Percentiles rank a stretch among this genome's conserved stretches.
Evolutionary conservation across 352 stramenopile genomes (phyloP).

Genomic region (Phytophthora citrophthora): DNA sequence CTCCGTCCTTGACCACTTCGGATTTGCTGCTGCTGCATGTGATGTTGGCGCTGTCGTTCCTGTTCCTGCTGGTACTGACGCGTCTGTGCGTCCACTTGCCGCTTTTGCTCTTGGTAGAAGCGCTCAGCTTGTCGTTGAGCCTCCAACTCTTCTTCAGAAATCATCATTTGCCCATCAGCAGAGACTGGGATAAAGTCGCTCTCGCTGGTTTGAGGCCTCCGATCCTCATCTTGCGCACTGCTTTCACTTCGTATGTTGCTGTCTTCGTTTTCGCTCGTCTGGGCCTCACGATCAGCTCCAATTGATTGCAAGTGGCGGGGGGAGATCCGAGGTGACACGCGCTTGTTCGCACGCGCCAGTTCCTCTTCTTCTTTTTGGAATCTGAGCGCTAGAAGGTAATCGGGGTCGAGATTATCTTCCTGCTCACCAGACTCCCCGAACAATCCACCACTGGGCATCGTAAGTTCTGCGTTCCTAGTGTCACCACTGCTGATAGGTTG

Average conservation of each 20-base stretch:
- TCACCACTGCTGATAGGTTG: constrained; percentile 6
- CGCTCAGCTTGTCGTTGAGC: constrained; percentile 69
- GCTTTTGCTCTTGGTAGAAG: constrained; percentile 81
- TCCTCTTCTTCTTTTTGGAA: constrained; percentile 85
- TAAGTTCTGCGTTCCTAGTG: constrained; percentile 19
- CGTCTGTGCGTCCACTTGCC: constrained; percentile 49
- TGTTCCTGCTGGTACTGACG: constrained; percentile 46
- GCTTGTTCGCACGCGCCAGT: constrained; percentile 31
- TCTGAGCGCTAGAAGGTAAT: constrained; percentile 76
- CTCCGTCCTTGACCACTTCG: constrained; percentile 23
- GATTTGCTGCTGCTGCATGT: constrained; percentile 39
- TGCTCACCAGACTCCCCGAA: constrained; percentile 17
- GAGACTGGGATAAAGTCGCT: constrained; percentile 50
- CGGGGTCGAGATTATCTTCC: constrained; percentile 45
- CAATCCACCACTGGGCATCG: constrained; percentile 14
- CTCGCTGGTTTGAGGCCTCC: constrained; percentile 24
- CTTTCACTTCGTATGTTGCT: constrained; percentile 19
- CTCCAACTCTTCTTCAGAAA: constrained; percentile 72
- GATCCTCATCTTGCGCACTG: constrained; percentile 19
- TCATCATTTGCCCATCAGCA: constrained; percentile 57
- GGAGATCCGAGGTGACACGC: constrained; percentile 19
- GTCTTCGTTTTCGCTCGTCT: neutral
- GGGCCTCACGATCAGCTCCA: constrained; percentile 5
- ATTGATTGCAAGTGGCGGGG: constrained; percentile 25
- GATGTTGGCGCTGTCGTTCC: constrained; percentile 29